Base-by-base conservation (phyloP, 225 moss, liverwort and hornwort genomes). In the Sphagnum tenellum region DNA sequence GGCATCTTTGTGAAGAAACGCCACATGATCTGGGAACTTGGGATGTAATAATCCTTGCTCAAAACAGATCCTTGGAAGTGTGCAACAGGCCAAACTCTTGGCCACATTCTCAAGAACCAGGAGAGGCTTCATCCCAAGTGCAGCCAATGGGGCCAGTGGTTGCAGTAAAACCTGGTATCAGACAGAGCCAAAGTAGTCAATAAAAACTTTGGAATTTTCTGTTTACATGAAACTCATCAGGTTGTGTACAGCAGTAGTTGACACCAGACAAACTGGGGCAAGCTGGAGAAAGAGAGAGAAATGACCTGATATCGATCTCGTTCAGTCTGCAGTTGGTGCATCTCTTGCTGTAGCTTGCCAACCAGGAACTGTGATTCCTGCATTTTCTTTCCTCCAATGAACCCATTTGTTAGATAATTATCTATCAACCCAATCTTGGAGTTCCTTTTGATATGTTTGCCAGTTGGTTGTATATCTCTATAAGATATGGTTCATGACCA, bases 291-390 rank as follows among this genome's bases (percentile, higher is more conserved):
- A 29, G 29, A 29, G 29, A 29, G 29, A 29, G 29, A 29, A 29
- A 52, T 2, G 68, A 92, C 92, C 86, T 89, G 89, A 70, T 83
- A 89, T 71, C 89, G 78, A 72, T 89, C 83, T 47, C 76, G 73
- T 68, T 89, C 86, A 60, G 53, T 88, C 14, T 71, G 77, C 67
- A 84, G 76, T 74, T 92, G 85, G 62, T 89, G 75, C 66, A 80
- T 80, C 70, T 92, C 83, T 56, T 88, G 81, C 68, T 86, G 89
- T 59, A 86, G 81, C 73, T 86, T 86, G 66, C 77, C 62, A 55
- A 92, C 75, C 56, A 88, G 66, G 44, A 62, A 76, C 73, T 88
- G 82, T 47, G 83, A 71, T 45, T 64, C 74, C 87, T 92, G 75
- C 69, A 65, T 57, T 29, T 29, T 29, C 29, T 29, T 29, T 9